Evolutionary conservation across 331 rosid genomes (phyloP).

Genomic region (Stylosanthes scabra): DNA sequence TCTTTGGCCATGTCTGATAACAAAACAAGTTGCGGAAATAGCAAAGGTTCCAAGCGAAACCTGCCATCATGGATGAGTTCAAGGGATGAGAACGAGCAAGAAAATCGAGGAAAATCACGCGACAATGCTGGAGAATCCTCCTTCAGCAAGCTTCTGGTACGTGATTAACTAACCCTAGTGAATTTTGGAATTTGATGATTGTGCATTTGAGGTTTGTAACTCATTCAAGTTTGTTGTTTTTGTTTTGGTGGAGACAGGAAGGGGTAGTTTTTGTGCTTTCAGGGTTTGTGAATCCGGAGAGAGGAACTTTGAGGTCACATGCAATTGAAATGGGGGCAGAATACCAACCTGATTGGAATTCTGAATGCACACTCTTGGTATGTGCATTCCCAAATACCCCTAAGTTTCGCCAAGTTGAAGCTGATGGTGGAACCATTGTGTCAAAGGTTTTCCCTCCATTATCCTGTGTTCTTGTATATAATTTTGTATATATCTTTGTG

Average conservation of each 20-base stretch:
- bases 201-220: constrained; percentile 18
- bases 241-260: constrained; percentile 57
- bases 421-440: constrained; percentile 86
- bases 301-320: constrained; percentile 76
- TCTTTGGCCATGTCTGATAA: too few relatives aligned
- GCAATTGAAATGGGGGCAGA: constrained; percentile 97
- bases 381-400: constrained; percentile 94
- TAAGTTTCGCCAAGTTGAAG: constrained; percentile 92
- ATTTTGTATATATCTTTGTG: neutral
- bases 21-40: too few relatives aligned
- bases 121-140: constrained; percentile 45
- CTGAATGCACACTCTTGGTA: constrained; percentile 81
- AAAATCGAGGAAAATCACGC: constrained; percentile 36
- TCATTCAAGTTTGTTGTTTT: constrained; percentile 5
- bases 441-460: constrained; percentile 67
- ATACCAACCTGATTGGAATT: constrained; percentile 86
- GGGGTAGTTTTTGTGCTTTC: constrained; percentile 92
- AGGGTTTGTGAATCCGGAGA: constrained; percentile 96
- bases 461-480: neutral
- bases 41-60: too few relatives aligned
- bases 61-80: constrained; percentile 33
- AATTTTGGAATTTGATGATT: constrained; percentile 2
- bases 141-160: constrained; percentile 76
- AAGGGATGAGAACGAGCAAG: constrained; percentile 51
- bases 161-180: constrained; percentile 20